Base-by-base conservation (phyloP, 31 red algal species). In the Odonthalia washingtoniensis region DNA sequence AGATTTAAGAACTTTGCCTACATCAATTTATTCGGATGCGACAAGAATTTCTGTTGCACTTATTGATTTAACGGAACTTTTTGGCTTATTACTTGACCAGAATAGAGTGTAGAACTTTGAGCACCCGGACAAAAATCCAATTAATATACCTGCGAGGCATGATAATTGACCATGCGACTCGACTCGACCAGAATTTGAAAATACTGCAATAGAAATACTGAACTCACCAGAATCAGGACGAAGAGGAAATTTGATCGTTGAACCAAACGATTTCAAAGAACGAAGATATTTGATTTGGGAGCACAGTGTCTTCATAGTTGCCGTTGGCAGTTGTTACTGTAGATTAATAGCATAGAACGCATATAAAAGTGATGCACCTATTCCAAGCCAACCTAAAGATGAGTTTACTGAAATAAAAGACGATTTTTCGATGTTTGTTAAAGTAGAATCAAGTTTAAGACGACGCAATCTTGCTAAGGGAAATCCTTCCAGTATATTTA, bases 361-460 rank as follows among this genome's bases (percentile, higher is more conserved):
- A 69, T 61, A 83, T 0, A 83, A 69, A 6, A 61, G 79, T 3
- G 61, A 83, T n/a, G 79, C 79, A 26, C 57, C 79, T 34, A 69
- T 42, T 21, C 0, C 79, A 4, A 69, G 0, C 79, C 79, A 83
- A 35, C 61, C 52, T 40, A 69, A 36, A 39, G 79, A 67, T 49
- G 0, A 65, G 79, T 83, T 83, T 0, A 83, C 53, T 68, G 79
- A 66, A 4, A n/a, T 31, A 69, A 40, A 83, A 5, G 79, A 66
- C 18, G 33, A 33, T 3, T 36, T 65, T 44, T 68, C 79, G 17
- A 40, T 38, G 24, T 31, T 35, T 18, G 57, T 35, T n/a, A 83
- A 0, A 42, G 27, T 49, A 5, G 24, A 38, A 12, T 80, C 76
- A 0, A 31, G 26, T 46, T 80, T 31, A 21, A 31, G 46, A 53